phyloP scores from a whole-genome alignment of 2,329 filamentous ascomycete species.

The Alternaria longipes region DNA sequence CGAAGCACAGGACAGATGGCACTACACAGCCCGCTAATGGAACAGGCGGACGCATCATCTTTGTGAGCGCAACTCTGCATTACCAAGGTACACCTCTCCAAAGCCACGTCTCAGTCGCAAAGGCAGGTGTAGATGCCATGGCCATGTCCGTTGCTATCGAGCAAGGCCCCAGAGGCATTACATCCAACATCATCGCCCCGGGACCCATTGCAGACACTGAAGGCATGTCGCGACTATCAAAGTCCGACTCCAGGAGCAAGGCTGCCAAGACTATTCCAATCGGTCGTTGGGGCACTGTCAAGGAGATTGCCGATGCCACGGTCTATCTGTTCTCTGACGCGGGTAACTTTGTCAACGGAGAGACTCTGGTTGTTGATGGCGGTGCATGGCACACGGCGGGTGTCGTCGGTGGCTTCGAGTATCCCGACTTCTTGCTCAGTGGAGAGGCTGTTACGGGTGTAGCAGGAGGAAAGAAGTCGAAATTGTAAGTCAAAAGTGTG shows the following conservation, averaged over 20 bases:
- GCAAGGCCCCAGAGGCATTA: constrained; percentile 86
- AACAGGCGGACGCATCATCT: constrained; percentile 85
- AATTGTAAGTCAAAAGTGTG: constrained; percentile 53
- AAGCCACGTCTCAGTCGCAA: constrained; percentile 88
- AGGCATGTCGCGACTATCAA: constrained; percentile 57
- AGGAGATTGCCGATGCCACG: constrained; percentile 92
- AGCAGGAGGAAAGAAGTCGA: constrained; percentile 65
- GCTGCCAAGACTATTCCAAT: constrained; percentile 65
- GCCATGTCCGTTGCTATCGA: constrained; percentile 83
- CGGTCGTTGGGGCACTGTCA: constrained; percentile 79
- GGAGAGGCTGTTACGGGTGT: constrained; percentile 65
- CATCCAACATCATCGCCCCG: constrained; percentile 87
- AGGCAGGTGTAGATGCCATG: constrained; percentile 88
- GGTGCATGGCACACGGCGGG: constrained; percentile 59
- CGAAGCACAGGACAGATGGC: constrained; percentile 67
- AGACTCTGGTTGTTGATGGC: constrained; percentile 73
- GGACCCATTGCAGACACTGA: constrained; percentile 89
- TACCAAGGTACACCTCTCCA: constrained; percentile 88
- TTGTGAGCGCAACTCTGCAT: constrained; percentile 90
- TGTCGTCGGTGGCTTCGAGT: constrained; percentile 55
- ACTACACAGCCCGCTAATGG: constrained; percentile 58
- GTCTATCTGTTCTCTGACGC: constrained; percentile 88
- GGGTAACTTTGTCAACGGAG: constrained; percentile 86
- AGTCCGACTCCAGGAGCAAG: constrained; percentile 40
- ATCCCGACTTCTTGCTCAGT: constrained; percentile 67